These are phyloP conservation scores for Gliomastix tumulicola DNA, from an alignment of 2,329 filamentous ascomycete species.

Conservation along the genomic window DNA sequence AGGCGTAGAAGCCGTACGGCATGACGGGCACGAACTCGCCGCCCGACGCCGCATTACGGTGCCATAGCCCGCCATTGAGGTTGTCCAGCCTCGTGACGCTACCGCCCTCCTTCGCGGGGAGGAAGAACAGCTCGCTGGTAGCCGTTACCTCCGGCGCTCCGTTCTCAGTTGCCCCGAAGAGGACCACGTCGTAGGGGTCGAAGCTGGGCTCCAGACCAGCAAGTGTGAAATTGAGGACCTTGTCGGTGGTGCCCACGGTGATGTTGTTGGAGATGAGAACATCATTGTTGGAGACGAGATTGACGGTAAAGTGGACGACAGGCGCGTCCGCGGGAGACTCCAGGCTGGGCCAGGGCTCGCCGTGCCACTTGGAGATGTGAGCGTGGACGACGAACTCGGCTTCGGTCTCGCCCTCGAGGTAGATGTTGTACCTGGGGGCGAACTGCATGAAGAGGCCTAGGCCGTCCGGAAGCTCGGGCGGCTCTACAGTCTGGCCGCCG, in stretches of 20 bases:
- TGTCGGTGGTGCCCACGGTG: constrained; percentile 22
- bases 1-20: constrained; percentile 35
- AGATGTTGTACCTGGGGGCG: constrained; percentile 37
- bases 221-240: constrained; percentile 28
- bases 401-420: constrained; percentile 29
- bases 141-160: constrained; percentile 25
- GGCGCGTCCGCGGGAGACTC: constrained; percentile 9
- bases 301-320: constrained; percentile 28
- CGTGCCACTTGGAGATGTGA: constrained; percentile 30
- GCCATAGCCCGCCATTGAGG: constrained; percentile 32
- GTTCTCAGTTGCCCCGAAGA: constrained; percentile 22
- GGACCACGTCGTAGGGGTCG: constrained; percentile 28
- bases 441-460: constrained; percentile 35
- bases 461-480: constrained; percentile 15
- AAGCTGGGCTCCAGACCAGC: constrained; percentile 22
- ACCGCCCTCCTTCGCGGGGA: constrained; percentile 32
- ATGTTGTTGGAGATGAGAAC: constrained; percentile 25
- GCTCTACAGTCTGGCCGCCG: constrained; percentile 32
- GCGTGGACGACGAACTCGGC: constrained; percentile 37
- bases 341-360: constrained; percentile 23
- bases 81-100: constrained; percentile 39
- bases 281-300: constrained; percentile 16
- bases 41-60: constrained; percentile 24
- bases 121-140: constrained; percentile 27
- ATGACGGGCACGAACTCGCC: constrained; percentile 30